A percentile compares a stretch with the other conserved stretches of the same genome.
Evolutionary conservation across 345 rosid genomes (phyloP).

Genomic region (Eutrema japonicum): DNA sequence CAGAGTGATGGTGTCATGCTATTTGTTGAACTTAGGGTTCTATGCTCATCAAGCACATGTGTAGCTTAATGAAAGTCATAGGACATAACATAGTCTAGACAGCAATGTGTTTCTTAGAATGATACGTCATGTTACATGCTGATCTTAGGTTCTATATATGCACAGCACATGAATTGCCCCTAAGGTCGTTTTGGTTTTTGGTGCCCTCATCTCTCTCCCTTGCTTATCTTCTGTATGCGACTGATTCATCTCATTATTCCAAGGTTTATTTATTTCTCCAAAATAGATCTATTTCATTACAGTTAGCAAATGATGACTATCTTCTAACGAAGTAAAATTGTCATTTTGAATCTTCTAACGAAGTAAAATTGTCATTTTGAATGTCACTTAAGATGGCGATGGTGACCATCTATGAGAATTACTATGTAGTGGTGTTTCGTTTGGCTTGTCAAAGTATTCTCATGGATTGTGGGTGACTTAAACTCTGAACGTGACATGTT

Average conservation of each 20-base stretch:
- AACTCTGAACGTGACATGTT: constrained; percentile 29
- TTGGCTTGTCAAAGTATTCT: constrained; percentile 4
- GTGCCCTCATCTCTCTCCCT: not conserved
- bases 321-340: not conserved
- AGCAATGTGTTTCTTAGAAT: not conserved
- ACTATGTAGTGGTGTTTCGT: not conserved
- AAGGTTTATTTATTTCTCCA: not conserved
- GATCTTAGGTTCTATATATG: constrained; percentile 8
- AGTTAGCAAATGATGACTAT: constrained; percentile 16
- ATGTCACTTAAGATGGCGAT: not conserved
- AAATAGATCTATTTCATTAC: not conserved
- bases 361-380: not conserved
- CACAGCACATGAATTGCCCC: not conserved
- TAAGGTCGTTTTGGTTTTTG: constrained; percentile 4
- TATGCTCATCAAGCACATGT: not conserved
- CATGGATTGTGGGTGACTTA: constrained; percentile 14
- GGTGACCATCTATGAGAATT: not conserved
- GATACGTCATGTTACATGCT: not conserved
- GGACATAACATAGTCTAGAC: not conserved
- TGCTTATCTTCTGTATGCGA: constrained; percentile 1
- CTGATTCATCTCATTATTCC: not conserved
- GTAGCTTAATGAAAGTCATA: not conserved
- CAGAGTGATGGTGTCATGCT: constrained; percentile 13
- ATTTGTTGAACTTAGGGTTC: constrained; percentile 2
- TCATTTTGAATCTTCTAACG: not conserved